These are phyloP conservation scores for Coniochaeta sp. DNA, from an alignment of 2,329 filamentous ascomycete genomes.

Conservation along the genomic window DNA sequence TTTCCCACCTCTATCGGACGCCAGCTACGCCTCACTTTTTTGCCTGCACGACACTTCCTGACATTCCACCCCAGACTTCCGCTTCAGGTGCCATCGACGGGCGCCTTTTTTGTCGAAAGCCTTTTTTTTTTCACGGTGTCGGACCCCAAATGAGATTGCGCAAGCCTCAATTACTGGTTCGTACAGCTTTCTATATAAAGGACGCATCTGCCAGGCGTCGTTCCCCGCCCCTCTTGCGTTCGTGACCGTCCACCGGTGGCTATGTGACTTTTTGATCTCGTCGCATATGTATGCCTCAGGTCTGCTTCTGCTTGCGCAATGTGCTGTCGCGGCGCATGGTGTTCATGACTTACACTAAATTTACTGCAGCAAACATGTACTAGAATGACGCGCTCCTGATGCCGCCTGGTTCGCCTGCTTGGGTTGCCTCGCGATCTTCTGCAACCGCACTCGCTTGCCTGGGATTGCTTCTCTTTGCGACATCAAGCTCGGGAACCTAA, in stretches of 20 bases:
- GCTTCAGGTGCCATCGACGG: conserved; percentile 2
- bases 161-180: background rate
- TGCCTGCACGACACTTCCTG: background rate
- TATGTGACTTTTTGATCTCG: background rate
- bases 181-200: conserved; percentile 8
- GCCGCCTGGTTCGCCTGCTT: conserved; percentile 16
- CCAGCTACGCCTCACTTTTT: conserved; percentile 17
- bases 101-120: conserved; percentile 8
- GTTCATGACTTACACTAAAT: conserved; percentile 11
- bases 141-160: background rate
- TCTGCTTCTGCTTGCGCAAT: conserved; percentile 2
- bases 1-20: conserved; percentile 4
- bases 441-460: background rate
- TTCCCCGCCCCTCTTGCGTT: background rate
- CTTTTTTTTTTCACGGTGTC: conserved; percentile 2
- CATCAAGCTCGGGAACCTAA: conserved; percentile 14
- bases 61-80: conserved; percentile 1
- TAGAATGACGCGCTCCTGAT: conserved; percentile 16
- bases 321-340: conserved; percentile 3
- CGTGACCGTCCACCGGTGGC: conserved; percentile 3
- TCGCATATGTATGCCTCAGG: background rate
- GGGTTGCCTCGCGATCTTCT: conserved; percentile 11
- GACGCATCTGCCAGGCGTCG: conserved; percentile 6
- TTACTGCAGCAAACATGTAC: conserved; percentile 25
- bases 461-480: conserved; percentile 8